Conservation (phyloP, 257 asterid genomes). For the Nicotiana undulata region DNA sequence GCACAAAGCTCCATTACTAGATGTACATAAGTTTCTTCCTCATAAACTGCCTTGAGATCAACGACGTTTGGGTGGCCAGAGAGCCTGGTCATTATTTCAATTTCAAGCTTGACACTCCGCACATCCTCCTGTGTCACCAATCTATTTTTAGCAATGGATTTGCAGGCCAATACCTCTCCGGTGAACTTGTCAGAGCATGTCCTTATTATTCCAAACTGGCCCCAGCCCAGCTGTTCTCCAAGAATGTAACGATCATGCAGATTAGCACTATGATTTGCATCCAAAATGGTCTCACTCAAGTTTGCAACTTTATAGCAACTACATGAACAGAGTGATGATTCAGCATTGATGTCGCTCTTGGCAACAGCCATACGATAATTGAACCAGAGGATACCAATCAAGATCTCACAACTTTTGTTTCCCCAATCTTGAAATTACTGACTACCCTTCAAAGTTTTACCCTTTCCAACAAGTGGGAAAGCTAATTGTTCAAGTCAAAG, state of each 20-base stretch:
- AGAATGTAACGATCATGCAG: constrained; percentile 49
- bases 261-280: constrained; percentile 22
- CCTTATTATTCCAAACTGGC: constrained; percentile 70
- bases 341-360: constrained; percentile 38
- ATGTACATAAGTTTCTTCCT: constrained; percentile 73
- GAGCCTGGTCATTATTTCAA: constrained; percentile 70
- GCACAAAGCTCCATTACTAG: constrained; percentile 89
- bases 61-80: constrained; percentile 80
- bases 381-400: constrained; percentile 12
- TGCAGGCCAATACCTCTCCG: constrained; percentile 72
- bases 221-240: constrained; percentile 69
- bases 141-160: constrained; percentile 72
- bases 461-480: constrained; percentile 6
- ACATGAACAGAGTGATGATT: constrained; percentile 26
- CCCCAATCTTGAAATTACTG: neutral
- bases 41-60: constrained; percentile 67
- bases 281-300: constrained; percentile 50
- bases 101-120: constrained; percentile 68
- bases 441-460: neutral
- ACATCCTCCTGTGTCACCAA: constrained; percentile 68
- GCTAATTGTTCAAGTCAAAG: constrained; percentile 26
- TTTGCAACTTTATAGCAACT: constrained; percentile 41
- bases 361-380: constrained; percentile 70
- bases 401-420: constrained; percentile 14
- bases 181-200: constrained; percentile 54